A percentile compares a stretch with the other conserved stretches of the same genome.
Conservation (phyloP, 805 yeast genomes). For the Komagataella pseudopastoris region DNA sequence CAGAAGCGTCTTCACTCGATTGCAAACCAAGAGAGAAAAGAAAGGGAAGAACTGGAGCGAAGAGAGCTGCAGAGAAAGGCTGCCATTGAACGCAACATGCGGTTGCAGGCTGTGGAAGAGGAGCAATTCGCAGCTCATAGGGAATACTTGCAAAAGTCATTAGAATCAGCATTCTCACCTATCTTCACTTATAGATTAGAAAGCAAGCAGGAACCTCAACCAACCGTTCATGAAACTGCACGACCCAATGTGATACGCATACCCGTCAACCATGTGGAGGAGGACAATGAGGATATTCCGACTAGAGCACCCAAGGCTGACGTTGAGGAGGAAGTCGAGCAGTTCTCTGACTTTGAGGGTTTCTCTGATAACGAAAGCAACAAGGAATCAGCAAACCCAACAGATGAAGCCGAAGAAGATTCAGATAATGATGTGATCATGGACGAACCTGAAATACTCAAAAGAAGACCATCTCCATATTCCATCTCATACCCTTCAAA, state of each 20-base stretch:
- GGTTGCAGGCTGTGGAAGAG: neutral
- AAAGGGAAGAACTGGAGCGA: neutral
- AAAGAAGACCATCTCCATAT: neutral
- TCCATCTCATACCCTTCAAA: neutral
- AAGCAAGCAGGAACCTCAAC: neutral
- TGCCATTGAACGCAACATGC: neutral
- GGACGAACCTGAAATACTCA: neutral
- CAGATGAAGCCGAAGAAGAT: neutral
- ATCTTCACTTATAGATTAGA: neutral
- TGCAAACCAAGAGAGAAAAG: neutral
- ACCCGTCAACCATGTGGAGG: neutral
- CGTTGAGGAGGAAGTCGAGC: neutral
- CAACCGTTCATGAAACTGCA: neutral
- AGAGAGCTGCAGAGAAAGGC: neutral
- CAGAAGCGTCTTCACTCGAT: neutral
- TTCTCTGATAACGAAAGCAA: neutral
- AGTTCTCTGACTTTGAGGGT: neutral
- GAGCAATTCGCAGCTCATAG: neutral
- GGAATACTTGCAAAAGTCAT: neutral
- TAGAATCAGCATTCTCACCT: neutral
- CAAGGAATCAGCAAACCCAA: neutral
- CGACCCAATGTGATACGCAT: neutral
- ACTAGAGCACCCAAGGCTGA: neutral
- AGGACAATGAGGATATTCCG: neutral
- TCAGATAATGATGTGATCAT: neutral